Evolutionary conservation across 192 early-diverging fungal genomes (phyloP).

Genomic region (Lobosporangium transversale): DNA sequence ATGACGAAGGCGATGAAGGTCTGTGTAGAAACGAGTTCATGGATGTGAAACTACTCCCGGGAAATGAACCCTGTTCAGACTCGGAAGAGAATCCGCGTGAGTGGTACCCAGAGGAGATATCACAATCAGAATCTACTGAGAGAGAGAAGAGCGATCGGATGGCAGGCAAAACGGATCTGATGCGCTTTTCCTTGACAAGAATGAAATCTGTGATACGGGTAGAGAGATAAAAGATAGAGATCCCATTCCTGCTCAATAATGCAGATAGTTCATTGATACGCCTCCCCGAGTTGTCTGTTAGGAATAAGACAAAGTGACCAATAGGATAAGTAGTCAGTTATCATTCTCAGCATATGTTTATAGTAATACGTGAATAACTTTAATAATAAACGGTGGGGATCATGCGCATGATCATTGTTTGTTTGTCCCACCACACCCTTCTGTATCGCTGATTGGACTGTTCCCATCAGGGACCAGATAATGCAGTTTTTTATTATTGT

Average conservation of each 20-base stretch:
- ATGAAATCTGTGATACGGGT: slow-evolving; percentile 74
- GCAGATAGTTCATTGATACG: slow-evolving; percentile 69
- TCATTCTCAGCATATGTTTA: too few relatives aligned
- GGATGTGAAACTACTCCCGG: slow-evolving; percentile 36
- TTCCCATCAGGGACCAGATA: too few relatives aligned
- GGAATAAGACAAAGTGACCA: too few relatives aligned
- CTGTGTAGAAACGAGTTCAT: slow-evolving; percentile 45
- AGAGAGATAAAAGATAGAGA: slow-evolving; percentile 74
- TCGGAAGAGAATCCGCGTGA: slow-evolving; percentile 18
- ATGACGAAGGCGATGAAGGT: slow-evolving; percentile 25
- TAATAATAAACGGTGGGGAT: too few relatives aligned
- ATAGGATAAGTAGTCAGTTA: too few relatives aligned
- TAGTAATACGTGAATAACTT: too few relatives aligned
- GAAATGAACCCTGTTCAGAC: slow-evolving; percentile 32
- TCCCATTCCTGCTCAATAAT: slow-evolving; percentile 63
- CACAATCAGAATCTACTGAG: slow-evolving; percentile 41
- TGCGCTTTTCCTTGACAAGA: slow-evolving; percentile 71
- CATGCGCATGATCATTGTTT: too few relatives aligned
- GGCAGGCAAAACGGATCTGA: slow-evolving; percentile 63
- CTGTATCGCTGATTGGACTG: too few relatives aligned
- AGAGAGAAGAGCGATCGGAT: slow-evolving; percentile 54
- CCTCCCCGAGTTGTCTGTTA: slow-evolving; percentile 65
- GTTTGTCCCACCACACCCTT: too few relatives aligned
- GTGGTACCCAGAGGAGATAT: slow-evolving; percentile 19
- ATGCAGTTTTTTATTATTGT: too few relatives aligned